Percentiles rank a stretch among this genome's conserved stretches.
These are phyloP conservation scores for Tephrocybe sp. DNA, from an alignment of 768 basidiomycete species.

Conservation along the genomic window DNA sequence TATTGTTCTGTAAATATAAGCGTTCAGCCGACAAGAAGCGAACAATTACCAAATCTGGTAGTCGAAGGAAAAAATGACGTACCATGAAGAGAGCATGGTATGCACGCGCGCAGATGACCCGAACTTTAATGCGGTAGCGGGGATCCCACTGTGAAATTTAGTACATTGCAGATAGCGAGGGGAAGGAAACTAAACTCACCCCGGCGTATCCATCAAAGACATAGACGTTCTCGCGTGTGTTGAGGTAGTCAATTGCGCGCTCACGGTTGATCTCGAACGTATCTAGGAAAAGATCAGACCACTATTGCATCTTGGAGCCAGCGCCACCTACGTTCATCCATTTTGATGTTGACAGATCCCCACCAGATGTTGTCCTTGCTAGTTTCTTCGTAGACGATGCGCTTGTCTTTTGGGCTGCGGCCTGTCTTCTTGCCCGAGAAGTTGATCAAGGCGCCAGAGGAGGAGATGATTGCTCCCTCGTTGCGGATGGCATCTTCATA, in stretches of 20 bases:
- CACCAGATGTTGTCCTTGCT: constrained; percentile 99
- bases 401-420: constrained; percentile 97
- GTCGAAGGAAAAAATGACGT: constrained; percentile 29
- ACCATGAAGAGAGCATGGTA: constrained; percentile 99
- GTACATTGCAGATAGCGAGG: constrained; percentile 6
- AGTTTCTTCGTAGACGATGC: constrained; percentile 96
- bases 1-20: constrained; percentile 72
- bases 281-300: constrained; percentile 42
- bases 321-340: constrained; percentile 79
- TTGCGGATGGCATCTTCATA: constrained; percentile 99
- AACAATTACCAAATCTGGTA: constrained; percentile 9
- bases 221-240: constrained; percentile 97
- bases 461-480: constrained; percentile 97
- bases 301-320: neutral
- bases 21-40: constrained; percentile 13
- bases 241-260: constrained; percentile 97
- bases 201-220: constrained; percentile 97
- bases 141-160: constrained; percentile 80
- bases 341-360: constrained; percentile 99
- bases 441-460: constrained; percentile 96
- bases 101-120: constrained; percentile 96
- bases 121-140: constrained; percentile 99
- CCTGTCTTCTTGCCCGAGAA: constrained; percentile 99
- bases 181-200: constrained; percentile 35
- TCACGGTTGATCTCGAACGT: constrained; percentile 99